These are phyloP conservation scores for Kurtzmaniella natalensis DNA, from an alignment of 1,139 yeast genomes.

Conservation along the genomic window DNA sequence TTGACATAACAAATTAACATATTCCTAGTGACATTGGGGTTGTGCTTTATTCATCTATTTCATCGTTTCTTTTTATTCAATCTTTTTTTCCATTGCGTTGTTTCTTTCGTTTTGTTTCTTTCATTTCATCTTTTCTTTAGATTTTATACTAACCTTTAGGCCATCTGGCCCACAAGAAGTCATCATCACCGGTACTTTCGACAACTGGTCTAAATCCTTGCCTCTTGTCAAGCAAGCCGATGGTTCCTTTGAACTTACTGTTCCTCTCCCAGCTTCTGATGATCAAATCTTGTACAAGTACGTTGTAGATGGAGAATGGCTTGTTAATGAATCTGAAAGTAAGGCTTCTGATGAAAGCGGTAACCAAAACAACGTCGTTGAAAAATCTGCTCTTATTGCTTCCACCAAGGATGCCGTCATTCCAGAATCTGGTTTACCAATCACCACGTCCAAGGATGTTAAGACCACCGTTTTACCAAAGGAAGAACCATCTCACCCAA, in stretches of 20 bases:
- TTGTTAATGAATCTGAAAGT: conserved; percentile 41
- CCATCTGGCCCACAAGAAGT: conserved; percentile 74
- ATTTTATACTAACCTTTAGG: conserved; percentile 32
- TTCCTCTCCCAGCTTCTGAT: conserved; percentile 44
- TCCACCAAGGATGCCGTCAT: conserved; percentile 33
- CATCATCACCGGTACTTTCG: conserved; percentile 73
- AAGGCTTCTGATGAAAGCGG: conserved; percentile 48
- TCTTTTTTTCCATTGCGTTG: too few relatives aligned
- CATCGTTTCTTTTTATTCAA: too few relatives aligned
- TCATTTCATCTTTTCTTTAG: not conserved
- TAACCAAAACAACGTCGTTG: conserved; percentile 57
- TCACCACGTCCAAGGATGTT: conserved; percentile 21
- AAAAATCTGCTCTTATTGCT: conserved; percentile 33
- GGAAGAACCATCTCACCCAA: conserved; percentile 41
- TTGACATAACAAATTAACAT: too few relatives aligned
- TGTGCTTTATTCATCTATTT: too few relatives aligned
- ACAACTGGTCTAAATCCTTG: conserved; percentile 62
- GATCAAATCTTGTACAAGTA: conserved; percentile 58
- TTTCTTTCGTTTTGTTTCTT: too few relatives aligned
- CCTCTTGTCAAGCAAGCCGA: conserved; percentile 55
- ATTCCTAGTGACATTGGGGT: too few relatives aligned
- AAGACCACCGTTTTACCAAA: conserved; percentile 56
- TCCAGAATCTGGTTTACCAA: conserved; percentile 55
- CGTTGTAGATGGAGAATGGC: conserved; percentile 74
- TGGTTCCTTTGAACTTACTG: conserved; percentile 57